A percentile compares a stretch with the other conserved stretches of the same genome.
These are phyloP conservation scores for Leccinum huronense DNA, from an alignment of 1,284 basidiomycete species.

Conservation along the genomic window DNA sequence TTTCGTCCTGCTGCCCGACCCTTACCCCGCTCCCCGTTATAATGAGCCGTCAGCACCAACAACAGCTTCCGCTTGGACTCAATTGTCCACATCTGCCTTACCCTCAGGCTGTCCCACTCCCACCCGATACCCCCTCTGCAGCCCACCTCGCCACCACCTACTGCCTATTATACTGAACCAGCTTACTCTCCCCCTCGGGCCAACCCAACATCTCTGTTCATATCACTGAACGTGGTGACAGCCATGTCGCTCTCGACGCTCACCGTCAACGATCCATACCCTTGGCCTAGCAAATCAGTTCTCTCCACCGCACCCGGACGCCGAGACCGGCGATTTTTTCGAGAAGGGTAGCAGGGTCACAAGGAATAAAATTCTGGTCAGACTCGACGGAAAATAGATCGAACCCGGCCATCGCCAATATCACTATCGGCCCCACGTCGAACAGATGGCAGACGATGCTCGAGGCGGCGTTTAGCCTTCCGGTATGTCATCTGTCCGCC, in stretches of 20 bases:
- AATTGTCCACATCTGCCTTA: slow-evolving; percentile 39
- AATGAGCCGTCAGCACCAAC: slow-evolving; percentile 44
- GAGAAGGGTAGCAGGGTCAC: slow-evolving; percentile 43
- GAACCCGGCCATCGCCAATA: slow-evolving; percentile 93
- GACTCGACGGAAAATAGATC: slow-evolving; percentile 94
- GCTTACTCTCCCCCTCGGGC: slow-evolving; percentile 23
- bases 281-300: slow-evolving; percentile 56
- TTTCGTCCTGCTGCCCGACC: too few relatives aligned
- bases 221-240: slow-evolving; percentile 63
- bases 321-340: slow-evolving; percentile 47
- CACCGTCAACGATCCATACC: slow-evolving; percentile 47
- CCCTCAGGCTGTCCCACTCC: slow-evolving; percentile 30
- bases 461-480: slow-evolving; percentile 74
- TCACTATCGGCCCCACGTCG: slow-evolving; percentile 91
- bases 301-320: slow-evolving; percentile 45
- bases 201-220: slow-evolving; percentile 63
- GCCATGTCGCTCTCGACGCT: slow-evolving; percentile 52
- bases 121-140: slow-evolving; percentile 24
- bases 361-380: slow-evolving; percentile 91
- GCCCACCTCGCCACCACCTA: slow-evolving; percentile 20
- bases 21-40: neutral
- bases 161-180: slow-evolving; percentile 33
- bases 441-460: slow-evolving; percentile 72
- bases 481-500: slow-evolving; percentile 49
- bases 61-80: slow-evolving; percentile 46